Evolutionary conservation across 768 basidiomycete genomes (phyloP).

Genomic region (Leccinum truebloodii): DNA sequence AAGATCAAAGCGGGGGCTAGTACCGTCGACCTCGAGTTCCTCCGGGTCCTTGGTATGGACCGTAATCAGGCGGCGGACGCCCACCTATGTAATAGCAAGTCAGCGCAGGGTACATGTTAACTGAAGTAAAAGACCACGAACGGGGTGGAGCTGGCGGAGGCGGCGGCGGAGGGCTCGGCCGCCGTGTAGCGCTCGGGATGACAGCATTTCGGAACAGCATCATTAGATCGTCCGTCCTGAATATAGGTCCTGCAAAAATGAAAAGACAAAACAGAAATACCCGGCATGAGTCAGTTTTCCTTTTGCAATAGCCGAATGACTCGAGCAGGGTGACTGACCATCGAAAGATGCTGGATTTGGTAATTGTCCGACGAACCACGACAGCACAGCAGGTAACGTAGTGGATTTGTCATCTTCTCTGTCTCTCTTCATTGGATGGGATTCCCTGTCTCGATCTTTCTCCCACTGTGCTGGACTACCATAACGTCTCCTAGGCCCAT

Average conservation of each 20-base stretch:
- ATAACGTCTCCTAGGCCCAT: slow-evolving; percentile 39
- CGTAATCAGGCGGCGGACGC: slow-evolving; percentile 83
- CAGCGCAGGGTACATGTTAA: slow-evolving; percentile 3
- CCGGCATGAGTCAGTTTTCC: slow-evolving; percentile 13
- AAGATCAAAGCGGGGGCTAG: slow-evolving; percentile 19
- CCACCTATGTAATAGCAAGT: slow-evolving; percentile 42
- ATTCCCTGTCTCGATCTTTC: slow-evolving; percentile 45
- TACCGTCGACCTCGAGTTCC: slow-evolving; percentile 45
- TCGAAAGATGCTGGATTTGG: slow-evolving; percentile 78
- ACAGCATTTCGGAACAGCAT: slow-evolving; percentile 78
- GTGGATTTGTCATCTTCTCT: slow-evolving; percentile 51
- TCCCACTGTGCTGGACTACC: slow-evolving; percentile 45
- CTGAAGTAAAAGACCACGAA: slow-evolving; percentile 10
- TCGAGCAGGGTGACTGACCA: slow-evolving; percentile 50
- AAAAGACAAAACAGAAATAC: slow-evolving; percentile 9
- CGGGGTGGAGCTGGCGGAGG: slow-evolving; percentile 50
- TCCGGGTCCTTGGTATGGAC: slow-evolving; percentile 80
- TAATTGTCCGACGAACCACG: slow-evolving; percentile 83
- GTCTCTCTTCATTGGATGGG: slow-evolving; percentile 39
- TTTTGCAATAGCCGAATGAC: slow-evolving; percentile 13
- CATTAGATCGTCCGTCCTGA: slow-evolving; percentile 89
- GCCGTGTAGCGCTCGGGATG: slow-evolving; percentile 60
- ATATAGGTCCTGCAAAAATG: slow-evolving; percentile 69
- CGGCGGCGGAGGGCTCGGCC: slow-evolving; percentile 60
- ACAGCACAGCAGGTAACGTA: slow-evolving; percentile 58